phyloP scores from a whole-genome alignment of 495 filamentous ascomycete species.

The Aspergillus incahuasiensis region DNA sequence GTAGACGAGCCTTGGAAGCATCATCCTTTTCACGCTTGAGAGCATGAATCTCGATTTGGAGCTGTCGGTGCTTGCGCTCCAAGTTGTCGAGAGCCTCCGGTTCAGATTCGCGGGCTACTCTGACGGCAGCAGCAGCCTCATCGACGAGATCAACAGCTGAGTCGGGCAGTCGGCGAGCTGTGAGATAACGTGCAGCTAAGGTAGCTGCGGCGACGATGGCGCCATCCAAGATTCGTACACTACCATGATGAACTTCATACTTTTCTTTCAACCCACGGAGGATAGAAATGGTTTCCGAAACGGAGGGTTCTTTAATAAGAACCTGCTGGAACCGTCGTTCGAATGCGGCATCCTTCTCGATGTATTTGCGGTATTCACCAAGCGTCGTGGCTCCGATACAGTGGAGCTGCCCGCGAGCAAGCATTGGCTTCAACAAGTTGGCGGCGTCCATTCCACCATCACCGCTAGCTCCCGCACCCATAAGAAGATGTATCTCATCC shows the following conservation, averaged over 20 bases:
- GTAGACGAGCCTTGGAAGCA: conserved; percentile 75
- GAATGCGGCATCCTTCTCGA: conserved; percentile 96
- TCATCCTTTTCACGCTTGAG: conserved; percentile 92
- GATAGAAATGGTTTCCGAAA: conserved; percentile 91
- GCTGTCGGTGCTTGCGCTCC: conserved; percentile 79
- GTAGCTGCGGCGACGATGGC: conserved; percentile 89
- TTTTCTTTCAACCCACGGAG: conserved; percentile 94
- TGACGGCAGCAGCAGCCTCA: conserved; percentile 90
- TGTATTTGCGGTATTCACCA: conserved; percentile 95
- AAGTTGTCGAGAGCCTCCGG: conserved; percentile 91
- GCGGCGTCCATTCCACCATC: conserved; percentile 99
- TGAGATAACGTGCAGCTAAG: conserved; percentile 87
- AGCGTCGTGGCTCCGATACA: conserved; percentile 97
- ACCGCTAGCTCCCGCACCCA: conserved; percentile 90
- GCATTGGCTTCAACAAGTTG: conserved; percentile 95
- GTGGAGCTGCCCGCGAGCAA: conserved; percentile 92
- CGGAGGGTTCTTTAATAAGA: conserved; percentile 83
- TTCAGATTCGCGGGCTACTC: conserved; percentile 91
- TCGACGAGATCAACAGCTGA: conserved; percentile 96
- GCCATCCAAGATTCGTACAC: conserved; percentile 85
- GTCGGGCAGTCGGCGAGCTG: conserved; percentile 83
- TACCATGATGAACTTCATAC: conserved; percentile 93
- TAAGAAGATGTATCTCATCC: conserved; percentile 96
- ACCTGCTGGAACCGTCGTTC: conserved; percentile 99
- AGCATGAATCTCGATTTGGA: conserved; percentile 95